Evolutionary conservation across 768 basidiomycete species (phyloP), one percentile per base, ranked within the genome.

Genomic region (Mycena maculata): DNA sequence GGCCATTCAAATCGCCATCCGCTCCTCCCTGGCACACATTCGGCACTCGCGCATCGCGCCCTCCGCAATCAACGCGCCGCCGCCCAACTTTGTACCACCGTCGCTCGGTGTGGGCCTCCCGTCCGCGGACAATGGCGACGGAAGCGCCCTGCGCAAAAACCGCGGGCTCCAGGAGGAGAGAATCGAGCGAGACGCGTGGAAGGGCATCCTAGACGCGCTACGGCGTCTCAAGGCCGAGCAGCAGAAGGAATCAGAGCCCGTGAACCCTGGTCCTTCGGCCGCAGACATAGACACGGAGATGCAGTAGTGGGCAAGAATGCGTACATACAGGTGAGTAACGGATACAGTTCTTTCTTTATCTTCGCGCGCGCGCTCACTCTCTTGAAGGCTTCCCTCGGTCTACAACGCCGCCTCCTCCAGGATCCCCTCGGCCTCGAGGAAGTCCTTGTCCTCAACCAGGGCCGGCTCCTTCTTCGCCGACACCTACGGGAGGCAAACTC

Each of bases 51-150:
- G 92, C 70, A 92, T 94, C 74, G 91, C 93, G 44, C 92, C 93
- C 11, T 92, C 92, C n/a, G 90, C 92, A n/a, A 93, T 95, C 72
- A 91, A 90, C 53, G 92, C 93, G 1, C 92, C 92, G 36, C 86
- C 88, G 8, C 85, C 84, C 0, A 88, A 87, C 28, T 92, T 93
- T 74, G 81, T 93, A 12, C 93, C 92, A 8, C 90, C 92, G 4
- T 90, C 92, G 9, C 87, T 93, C 18, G 93, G 93, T 8, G 92
- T 93, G 15, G 91, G 91, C 4, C 83, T 92, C 57, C 91, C 93
- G 3, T 71, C 73, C 49, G 72, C 82, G 13, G 68, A 75, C 25
- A 68, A 74, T 8, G n/a, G n/a, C n/a, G n/a, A n/a, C n/a, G 79
- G 74, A 7, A 77, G 78, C 42, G 69, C 79, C 5, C 70, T 76